Evolutionary conservation across 306 rosid genomes (phyloP).

Genomic region (Pueraria montana): DNA sequence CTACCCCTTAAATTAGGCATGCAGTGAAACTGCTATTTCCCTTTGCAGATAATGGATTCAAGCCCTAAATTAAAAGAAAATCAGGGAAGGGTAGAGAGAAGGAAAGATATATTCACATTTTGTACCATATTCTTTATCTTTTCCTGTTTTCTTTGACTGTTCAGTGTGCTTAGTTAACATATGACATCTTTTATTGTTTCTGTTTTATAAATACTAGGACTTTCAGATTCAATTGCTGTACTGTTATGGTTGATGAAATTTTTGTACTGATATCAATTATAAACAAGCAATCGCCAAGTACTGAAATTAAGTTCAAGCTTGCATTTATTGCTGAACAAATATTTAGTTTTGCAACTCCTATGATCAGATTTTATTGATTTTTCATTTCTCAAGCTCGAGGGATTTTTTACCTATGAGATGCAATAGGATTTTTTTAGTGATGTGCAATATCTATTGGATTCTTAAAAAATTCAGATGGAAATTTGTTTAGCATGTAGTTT

Average conservation of each 20-base stretch:
- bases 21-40: neutral
- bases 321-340: neutral
- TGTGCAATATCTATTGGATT: constrained; percentile 17
- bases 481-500: constrained; percentile 10
- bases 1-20: constrained; percentile 20
- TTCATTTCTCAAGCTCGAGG: constrained; percentile 33
- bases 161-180: neutral
- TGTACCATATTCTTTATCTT: neutral
- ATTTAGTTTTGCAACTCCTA: neutral
- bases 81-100: neutral
- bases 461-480: constrained; percentile 14
- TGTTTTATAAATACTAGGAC: neutral
- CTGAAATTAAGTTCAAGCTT: constrained; percentile 4
- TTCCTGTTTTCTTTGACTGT: neutral
- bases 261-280: neutral
- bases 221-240: neutral
- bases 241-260: neutral
- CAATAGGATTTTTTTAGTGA: neutral
- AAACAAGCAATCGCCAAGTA: neutral
- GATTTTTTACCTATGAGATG: neutral
- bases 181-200: neutral
- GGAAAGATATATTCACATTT: neutral
- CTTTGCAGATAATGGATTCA: constrained; percentile 3
- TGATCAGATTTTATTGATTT: constrained; percentile 32
- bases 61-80: neutral